A percentile compares a stretch with the other conserved stretches of the same genome.
phyloP scores from a whole-genome alignment of 192 early-diverging fungal species.

The Podila horticola region DNA sequence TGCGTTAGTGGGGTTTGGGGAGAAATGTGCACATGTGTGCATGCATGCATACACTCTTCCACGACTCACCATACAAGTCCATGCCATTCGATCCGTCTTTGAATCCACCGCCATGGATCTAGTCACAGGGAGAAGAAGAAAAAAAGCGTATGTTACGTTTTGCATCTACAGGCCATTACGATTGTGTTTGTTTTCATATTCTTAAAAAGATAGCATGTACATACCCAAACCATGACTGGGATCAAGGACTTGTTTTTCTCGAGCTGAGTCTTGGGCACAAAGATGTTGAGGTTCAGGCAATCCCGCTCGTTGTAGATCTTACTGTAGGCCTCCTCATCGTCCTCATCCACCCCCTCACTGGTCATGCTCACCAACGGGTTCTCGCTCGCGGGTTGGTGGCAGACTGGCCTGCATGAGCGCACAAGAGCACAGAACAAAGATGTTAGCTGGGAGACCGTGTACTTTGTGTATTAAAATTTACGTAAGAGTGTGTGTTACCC shows the following conservation, averaged over 20 bases:
- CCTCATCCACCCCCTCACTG: constrained; percentile 11
- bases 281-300: constrained; percentile 62
- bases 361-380: constrained; percentile 27
- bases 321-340: constrained; percentile 15
- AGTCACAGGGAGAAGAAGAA: too few species aligned
- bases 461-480: neutral
- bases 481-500: constrained; percentile 4
- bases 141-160: too few species aligned
- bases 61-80: constrained; percentile 14
- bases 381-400: constrained; percentile 19
- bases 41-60: too few species aligned
- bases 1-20: too few species aligned
- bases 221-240: constrained; percentile 47
- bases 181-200: too few species aligned
- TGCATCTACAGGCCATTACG: too few species aligned
- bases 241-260: neutral
- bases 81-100: constrained; percentile 37
- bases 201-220: too few species aligned
- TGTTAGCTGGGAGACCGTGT: neutral
- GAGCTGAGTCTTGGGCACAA: constrained; percentile 18
- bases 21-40: too few species aligned
- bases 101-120: constrained; percentile 32
- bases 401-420: constrained; percentile 18
- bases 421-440: neutral
- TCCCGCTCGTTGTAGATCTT: constrained; percentile 38